Evolutionary conservation across 1,139 yeast genomes (phyloP).

Genomic region (Scheffersomyces illinoinensis): DNA sequence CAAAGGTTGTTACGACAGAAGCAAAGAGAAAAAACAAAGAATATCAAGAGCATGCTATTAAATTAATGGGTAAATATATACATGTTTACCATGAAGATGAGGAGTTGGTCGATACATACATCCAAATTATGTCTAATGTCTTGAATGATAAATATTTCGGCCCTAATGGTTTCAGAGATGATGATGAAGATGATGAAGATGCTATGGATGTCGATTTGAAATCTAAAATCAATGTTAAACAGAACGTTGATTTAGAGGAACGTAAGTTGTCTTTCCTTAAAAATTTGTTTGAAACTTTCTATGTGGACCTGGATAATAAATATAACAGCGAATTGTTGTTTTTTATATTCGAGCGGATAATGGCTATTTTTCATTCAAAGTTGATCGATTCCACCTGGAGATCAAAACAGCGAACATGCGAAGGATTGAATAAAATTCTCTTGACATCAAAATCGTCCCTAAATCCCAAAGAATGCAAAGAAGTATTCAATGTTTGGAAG

Average conservation of each 20-base stretch:
- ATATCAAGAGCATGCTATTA: constrained; percentile 59
- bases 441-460: constrained; percentile 1
- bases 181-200: constrained; percentile 25
- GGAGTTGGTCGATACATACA: constrained; percentile 38
- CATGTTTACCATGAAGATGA: constrained; percentile 41
- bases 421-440: constrained; percentile 21
- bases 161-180: constrained; percentile 22
- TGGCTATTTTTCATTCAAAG: constrained; percentile 25
- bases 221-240: constrained; percentile 25
- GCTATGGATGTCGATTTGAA: constrained; percentile 27
- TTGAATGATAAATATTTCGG: constrained; percentile 31
- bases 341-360: constrained; percentile 23
- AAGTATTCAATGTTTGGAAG: constrained; percentile 23
- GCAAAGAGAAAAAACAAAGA: constrained; percentile 65
- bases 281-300: constrained; percentile 32
- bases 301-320: constrained; percentile 17
- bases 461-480: constrained; percentile 9
- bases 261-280: constrained; percentile 31
- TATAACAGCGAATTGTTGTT: constrained; percentile 21
- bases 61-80: constrained; percentile 50
- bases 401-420: constrained; percentile 48
- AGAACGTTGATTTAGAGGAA: constrained; percentile 38
- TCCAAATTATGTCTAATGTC: constrained; percentile 34
- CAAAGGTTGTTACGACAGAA: constrained; percentile 55
- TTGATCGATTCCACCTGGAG: constrained; percentile 58